Conservation (phyloP, 1,284 basidiomycete genomes). For the Irpex sp. region DNA sequence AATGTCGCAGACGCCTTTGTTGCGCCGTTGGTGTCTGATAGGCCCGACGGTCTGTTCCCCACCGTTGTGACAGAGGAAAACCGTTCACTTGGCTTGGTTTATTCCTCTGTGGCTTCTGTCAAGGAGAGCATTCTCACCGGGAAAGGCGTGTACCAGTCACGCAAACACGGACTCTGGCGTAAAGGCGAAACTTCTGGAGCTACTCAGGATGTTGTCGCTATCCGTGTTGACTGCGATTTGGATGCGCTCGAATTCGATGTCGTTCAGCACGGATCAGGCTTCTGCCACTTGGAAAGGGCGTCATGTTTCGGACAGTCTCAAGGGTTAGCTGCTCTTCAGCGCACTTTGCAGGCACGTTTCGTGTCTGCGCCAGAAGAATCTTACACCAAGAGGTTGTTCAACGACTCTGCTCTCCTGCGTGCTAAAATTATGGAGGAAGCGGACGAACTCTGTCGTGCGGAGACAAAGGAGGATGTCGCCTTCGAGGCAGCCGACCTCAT, state of each 20-base stretch:
- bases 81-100: conserved; percentile 89
- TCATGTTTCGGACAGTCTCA: conserved; percentile 84
- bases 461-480: conserved; percentile 81
- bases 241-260: conserved; percentile 94
- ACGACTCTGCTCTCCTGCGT: conserved; percentile 75
- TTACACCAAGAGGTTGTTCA: conserved; percentile 90
- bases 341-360: conserved; percentile 74
- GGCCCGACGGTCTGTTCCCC: conserved; percentile 89
- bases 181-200: conserved; percentile 97
- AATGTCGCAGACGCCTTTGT: conserved; percentile 87
- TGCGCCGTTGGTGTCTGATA: conserved; percentile 80
- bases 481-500: conserved; percentile 96
- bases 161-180: conserved; percentile 94
- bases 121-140: conserved; percentile 86
- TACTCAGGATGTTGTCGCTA: conserved; percentile 83
- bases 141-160: conserved; percentile 94
- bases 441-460: conserved; percentile 89
- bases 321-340: conserved; percentile 84
- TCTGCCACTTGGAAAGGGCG: conserved; percentile 86
- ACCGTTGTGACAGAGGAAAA: conserved; percentile 86
- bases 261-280: conserved; percentile 86
- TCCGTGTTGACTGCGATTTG: conserved; percentile 89
- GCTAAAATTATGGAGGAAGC: conserved; percentile 99
- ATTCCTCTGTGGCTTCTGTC: conserved; percentile 91
- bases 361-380: conserved; percentile 83